Evolutionary conservation across 2,329 filamentous ascomycete genomes (phyloP), one percentile per base, ranked within the genome.

Genomic region (Rhinocladiella mackenziei): DNA sequence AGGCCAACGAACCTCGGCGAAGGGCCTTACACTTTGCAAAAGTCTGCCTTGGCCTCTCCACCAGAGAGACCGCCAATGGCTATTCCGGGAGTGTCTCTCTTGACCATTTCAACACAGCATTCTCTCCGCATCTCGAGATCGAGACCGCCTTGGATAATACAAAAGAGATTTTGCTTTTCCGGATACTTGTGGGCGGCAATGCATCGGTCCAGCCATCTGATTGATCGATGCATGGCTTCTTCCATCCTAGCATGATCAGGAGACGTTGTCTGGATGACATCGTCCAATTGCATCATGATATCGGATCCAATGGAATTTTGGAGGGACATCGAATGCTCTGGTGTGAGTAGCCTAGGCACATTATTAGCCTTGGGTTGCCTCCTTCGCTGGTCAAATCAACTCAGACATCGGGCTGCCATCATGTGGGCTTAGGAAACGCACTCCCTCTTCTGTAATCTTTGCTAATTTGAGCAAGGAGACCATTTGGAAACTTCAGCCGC

Each of bases 201-300:
- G 66, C 92, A 98, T 41, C 92, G 81, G 67, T 98, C 94, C 4
- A 98, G 76, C 94, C 94, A 98, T 28, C 94, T 80, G 5, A 98
- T 80, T 42, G 88, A 95, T 43, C 92, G 83, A 60, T 92, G 78
- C 89, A 96, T 97, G 37, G 92, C 92, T 66, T 95, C 88, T 50
- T 83, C 80, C 80, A 98, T 97, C 40, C 94, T 83, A 14, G 73
- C 82, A 43, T 79, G 73, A 65, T 98, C 92, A 0, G 91, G 91
- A 0, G 89, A 96, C 0, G 92, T 98, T 0, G 92, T 97, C 20
- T 89, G 91, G 39, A 98, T 84, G 10, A 98, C 94, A 65, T 98
- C 94, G 72, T 98, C 92, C 3, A 98, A 81, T 68, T 98, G 94
- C 94, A 98, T 98, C 56, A 97, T 96, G 58, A 98, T 97, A 67